phyloP scores from a whole-genome alignment of 345 rosid genomes.

The Aethionema arabicum region DNA sequence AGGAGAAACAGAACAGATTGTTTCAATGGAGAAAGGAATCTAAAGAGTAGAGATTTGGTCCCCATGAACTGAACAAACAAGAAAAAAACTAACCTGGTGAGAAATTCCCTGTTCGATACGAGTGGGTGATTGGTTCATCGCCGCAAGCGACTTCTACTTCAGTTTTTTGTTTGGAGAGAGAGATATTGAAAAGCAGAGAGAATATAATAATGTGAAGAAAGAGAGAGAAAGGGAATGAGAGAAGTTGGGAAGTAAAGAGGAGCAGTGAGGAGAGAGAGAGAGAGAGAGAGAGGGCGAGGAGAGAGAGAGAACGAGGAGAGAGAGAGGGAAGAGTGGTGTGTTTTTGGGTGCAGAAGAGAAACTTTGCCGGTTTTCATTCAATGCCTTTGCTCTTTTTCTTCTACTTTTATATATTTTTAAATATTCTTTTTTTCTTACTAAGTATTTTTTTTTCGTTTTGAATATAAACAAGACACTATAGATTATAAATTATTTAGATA shows the following conservation, averaged over 20 bases:
- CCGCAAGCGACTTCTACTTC: conserved; percentile 16
- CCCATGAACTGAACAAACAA: background rate
- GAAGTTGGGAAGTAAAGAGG: conserved; percentile 42
- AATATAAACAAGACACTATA: too few relatives aligned
- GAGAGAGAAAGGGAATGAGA: conserved; percentile 30
- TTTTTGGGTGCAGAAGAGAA: conserved; percentile 36
- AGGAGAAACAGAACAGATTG: conserved; percentile 8
- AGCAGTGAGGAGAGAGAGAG: conserved; percentile 31
- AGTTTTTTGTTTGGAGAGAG: conserved; percentile 24
- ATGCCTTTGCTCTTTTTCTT: conserved; percentile 25
- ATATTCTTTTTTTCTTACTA: background rate
- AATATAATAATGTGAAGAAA: conserved; percentile 37
- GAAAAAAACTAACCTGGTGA: conserved; percentile 47
- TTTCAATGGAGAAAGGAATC: background rate
- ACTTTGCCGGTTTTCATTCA: conserved; percentile 40
- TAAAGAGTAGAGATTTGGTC: background rate
- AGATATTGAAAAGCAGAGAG: conserved; percentile 31
- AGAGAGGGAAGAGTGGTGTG: conserved; percentile 28
- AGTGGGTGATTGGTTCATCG: conserved; percentile 52
- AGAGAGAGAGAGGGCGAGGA: conserved; percentile 15
- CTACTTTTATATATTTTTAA: background rate
- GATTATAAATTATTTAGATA: background rate
- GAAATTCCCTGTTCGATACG: conserved; percentile 48
- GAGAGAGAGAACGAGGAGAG: conserved; percentile 24
- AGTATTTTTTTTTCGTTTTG: background rate